Base-by-base conservation (phyloP, 1,284 basidiomycete species). In the Sporisorium scitamineum region DNA sequence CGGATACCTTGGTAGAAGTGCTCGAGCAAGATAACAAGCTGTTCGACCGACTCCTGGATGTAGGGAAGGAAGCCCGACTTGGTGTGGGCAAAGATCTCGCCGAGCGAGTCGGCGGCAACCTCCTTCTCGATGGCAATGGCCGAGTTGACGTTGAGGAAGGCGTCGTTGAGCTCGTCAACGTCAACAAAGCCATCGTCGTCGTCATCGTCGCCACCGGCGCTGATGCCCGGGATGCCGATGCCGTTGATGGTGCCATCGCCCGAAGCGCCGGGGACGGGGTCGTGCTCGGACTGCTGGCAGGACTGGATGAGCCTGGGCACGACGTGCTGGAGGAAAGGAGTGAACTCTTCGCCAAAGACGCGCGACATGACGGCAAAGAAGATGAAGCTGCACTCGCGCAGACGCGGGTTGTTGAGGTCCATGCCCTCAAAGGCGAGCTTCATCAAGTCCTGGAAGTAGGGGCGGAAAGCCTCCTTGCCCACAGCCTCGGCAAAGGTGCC, bases 51-150 rank as follows among this genome's bases (percentile, higher is more conserved):
- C 76, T 87, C 81, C 83, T 88, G 87, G 53, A 89, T 80, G 86
- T 90, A 99, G 5, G 95, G 95, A 78, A 98, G 88, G 91, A 97
- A 99, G 82, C 93, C 91, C 42, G 86, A 87, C 83, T 91, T 91
- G 57, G 94, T 96, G 52, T 93, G 89, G 47, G 90, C 88, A 86
- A 98, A 98, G 69, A 99, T 88, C 59, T 94, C 92, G 62, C 96
- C 94, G 72, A 99, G 92, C 31, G 96, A 94, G 86, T 99, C 96
- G 41, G 95, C 94, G 7, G 97, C 96, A 65, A 98, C 97, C 88
- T 99, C 97, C 88, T 99, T 99, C 89, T 99, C 97, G 65, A 99
- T 94, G 58, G 95, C 96, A 78, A 99, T 92, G 50, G 95, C 95
- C 80, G 93, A 94, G 88, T 95, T 97, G 77, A 96, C 94, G 72